Evolutionary conservation across 192 early-diverging fungal species (phyloP).

Genomic region (Linnemannia schmuckeri): DNA sequence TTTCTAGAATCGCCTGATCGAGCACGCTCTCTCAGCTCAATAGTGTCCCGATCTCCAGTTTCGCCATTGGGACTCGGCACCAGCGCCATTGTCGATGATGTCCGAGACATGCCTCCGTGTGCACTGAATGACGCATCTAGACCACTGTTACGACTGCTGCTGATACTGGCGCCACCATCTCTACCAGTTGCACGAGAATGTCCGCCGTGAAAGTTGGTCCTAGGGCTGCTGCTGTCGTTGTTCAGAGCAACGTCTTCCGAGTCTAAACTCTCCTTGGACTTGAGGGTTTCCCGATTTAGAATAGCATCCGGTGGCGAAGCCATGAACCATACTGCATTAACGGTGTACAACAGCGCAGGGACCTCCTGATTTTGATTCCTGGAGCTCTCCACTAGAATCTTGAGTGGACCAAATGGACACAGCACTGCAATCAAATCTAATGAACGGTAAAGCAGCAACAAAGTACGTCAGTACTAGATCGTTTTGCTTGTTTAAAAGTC

Average conservation of each 20-base stretch:
- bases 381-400: constrained; percentile 83
- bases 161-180: constrained; percentile 25
- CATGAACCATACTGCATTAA: constrained; percentile 84
- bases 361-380: constrained; percentile 81
- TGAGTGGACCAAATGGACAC: constrained; percentile 89
- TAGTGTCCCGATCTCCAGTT: constrained; percentile 10
- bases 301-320: constrained; percentile 64
- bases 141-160: constrained; percentile 34
- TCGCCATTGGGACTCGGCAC: constrained; percentile 10
- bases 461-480: background rate
- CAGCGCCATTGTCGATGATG: constrained; percentile 30
- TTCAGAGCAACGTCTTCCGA: constrained; percentile 3
- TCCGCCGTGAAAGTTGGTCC: background rate
- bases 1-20: background rate
- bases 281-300: constrained; percentile 14
- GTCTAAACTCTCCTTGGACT: constrained; percentile 8
- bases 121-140: constrained; percentile 21
- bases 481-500: background rate
- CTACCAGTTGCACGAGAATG: constrained; percentile 32
- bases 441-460: background rate
- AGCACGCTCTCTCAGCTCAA: constrained; percentile 29
- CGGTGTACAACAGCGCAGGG: constrained; percentile 81
- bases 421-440: constrained; percentile 90
- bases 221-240: background rate
- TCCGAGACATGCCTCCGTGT: constrained; percentile 1